Conservation (phyloP, 108 stramenopile genomes). For the Ochromonas danica region DNA sequence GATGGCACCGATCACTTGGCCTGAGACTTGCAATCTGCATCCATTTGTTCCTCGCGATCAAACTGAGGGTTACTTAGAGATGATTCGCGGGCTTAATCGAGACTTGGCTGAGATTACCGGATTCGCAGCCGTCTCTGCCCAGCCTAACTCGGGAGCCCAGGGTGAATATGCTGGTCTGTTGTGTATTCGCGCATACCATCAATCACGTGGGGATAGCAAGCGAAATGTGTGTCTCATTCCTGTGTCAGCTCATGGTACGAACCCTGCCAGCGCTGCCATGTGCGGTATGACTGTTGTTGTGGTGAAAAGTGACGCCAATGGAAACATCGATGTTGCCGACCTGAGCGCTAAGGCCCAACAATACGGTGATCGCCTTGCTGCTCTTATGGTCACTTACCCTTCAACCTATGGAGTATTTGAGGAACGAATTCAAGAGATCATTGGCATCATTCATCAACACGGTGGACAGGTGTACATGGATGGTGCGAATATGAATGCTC, state of each 20-base stretch:
- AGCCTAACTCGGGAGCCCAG: slow-evolving; percentile 96
- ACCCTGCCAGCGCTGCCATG: slow-evolving; percentile 94
- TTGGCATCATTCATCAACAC: slow-evolving; percentile 76
- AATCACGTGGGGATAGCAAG: slow-evolving; percentile 74
- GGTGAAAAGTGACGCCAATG: slow-evolving; percentile 83
- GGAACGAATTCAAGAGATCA: slow-evolving; percentile 85
- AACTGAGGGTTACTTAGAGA: slow-evolving; percentile 83
- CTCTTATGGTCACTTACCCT: slow-evolving; percentile 98
- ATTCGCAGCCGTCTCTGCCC: slow-evolving; percentile 94
- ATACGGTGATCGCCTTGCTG: slow-evolving; percentile 83
- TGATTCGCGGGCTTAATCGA: slow-evolving; percentile 86
- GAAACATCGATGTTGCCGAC: slow-evolving; percentile 89
- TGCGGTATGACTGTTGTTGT: slow-evolving; percentile 94
- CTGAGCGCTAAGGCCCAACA: slow-evolving; percentile 81
- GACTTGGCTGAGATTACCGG: slow-evolving; percentile 96
- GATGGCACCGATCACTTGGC: slow-evolving; percentile 99
- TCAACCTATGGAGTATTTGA: slow-evolving; percentile 98
- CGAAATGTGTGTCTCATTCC: slow-evolving; percentile 96
- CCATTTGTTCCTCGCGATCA: slow-evolving; percentile 95
- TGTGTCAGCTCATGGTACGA: slow-evolving; percentile 96
- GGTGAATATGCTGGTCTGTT: slow-evolving; percentile 96
- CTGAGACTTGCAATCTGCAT: slow-evolving; percentile 89
- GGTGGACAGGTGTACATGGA: slow-evolving; percentile 99
- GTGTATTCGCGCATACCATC: slow-evolving; percentile 84
- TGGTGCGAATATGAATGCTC: slow-evolving; percentile 99